Percentiles rank a stretch among this genome's conserved stretches.
These are phyloP conservation scores for Sphaerulina musiva DNA, from an alignment of 2,329 filamentous ascomycete genomes.

Conservation along the genomic window DNA sequence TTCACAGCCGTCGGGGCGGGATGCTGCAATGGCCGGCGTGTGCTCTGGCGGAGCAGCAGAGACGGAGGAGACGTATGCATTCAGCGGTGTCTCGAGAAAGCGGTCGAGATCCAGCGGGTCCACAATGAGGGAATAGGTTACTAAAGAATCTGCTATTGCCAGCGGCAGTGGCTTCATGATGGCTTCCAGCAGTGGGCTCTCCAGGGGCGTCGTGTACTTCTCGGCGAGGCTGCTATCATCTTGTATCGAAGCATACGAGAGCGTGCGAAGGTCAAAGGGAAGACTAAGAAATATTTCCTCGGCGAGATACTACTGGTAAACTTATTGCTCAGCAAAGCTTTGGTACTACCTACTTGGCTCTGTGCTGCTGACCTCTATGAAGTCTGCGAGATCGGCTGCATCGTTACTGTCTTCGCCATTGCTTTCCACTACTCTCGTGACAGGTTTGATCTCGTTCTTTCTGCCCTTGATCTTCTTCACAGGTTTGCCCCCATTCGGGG, in stretches of 20 bases:
- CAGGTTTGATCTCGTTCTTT: slow-evolving; percentile 37
- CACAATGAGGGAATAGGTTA: slow-evolving; percentile 59
- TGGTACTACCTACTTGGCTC: neutral
- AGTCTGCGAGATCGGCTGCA: slow-evolving; percentile 68
- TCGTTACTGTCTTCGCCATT: slow-evolving; percentile 32
- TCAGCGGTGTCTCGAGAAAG: slow-evolving; percentile 59
- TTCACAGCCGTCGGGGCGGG: slow-evolving; percentile 59
- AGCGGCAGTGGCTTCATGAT: slow-evolving; percentile 53
- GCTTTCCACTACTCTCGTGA: slow-evolving; percentile 7
- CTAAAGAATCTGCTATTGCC: slow-evolving; percentile 59
- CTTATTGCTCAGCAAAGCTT: slow-evolving; percentile 4
- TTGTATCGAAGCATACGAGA: slow-evolving; percentile 55
- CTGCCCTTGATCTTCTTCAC: slow-evolving; percentile 43
- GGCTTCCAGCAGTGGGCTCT: slow-evolving; percentile 32
- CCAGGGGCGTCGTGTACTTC: slow-evolving; percentile 42
- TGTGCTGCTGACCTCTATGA: slow-evolving; percentile 55
- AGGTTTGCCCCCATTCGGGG: slow-evolving; percentile 38
- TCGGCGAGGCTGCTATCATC: slow-evolving; percentile 46
- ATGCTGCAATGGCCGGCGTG: slow-evolving; percentile 37
- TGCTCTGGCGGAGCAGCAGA: slow-evolving; percentile 60
- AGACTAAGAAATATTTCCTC: slow-evolving; percentile 61
- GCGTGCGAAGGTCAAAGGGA: slow-evolving; percentile 53
- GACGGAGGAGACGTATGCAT: slow-evolving; percentile 53
- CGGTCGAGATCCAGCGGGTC: slow-evolving; percentile 40
- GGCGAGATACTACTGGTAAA: slow-evolving; percentile 58